Evolutionary conservation across 1,284 basidiomycete genomes (phyloP).

Genomic region (Mycosarcoma mackinlayi): DNA sequence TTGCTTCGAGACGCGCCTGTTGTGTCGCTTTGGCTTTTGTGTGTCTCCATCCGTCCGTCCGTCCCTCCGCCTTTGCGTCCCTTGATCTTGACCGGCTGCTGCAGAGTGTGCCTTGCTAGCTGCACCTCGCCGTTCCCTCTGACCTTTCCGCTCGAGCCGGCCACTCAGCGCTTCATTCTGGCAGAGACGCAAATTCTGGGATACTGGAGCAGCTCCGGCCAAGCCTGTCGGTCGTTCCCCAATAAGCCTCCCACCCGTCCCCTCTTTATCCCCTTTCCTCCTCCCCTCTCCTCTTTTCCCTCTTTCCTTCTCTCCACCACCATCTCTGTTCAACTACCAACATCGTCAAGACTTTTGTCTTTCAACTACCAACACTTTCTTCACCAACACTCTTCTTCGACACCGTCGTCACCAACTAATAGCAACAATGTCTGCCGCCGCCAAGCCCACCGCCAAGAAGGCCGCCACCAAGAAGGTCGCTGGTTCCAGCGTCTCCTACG

Average conservation of each 20-base stretch:
- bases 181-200: conserved; percentile 15
- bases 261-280: conserved; percentile 1
- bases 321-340: conserved; percentile 17
- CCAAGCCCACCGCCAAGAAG: conserved; percentile 58
- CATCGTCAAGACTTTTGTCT: conserved; percentile 22
- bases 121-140: background rate
- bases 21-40: too few relatives aligned
- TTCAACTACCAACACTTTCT: conserved; percentile 17
- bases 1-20: conserved; percentile 4
- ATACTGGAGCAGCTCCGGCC: conserved; percentile 8
- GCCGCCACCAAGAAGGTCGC: conserved; percentile 57
- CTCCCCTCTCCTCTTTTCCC: conserved; percentile 13
- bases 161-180: background rate
- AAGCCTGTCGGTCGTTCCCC: conserved; percentile 4
- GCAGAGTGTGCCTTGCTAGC: background rate
- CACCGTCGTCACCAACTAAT: conserved; percentile 28
- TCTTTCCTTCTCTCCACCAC: conserved; percentile 44
- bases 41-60: too few relatives aligned
- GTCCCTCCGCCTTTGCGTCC: background rate
- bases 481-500: conserved; percentile 52
- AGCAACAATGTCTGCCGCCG: conserved; percentile 51
- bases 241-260: conserved; percentile 7
- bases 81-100: too few relatives aligned
- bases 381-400: conserved; percentile 33
- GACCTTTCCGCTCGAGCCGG: conserved; percentile 6